Evolutionary conservation across 345 rosid genomes (phyloP).

Genomic region (Psidium friedrichsthalianum): DNA sequence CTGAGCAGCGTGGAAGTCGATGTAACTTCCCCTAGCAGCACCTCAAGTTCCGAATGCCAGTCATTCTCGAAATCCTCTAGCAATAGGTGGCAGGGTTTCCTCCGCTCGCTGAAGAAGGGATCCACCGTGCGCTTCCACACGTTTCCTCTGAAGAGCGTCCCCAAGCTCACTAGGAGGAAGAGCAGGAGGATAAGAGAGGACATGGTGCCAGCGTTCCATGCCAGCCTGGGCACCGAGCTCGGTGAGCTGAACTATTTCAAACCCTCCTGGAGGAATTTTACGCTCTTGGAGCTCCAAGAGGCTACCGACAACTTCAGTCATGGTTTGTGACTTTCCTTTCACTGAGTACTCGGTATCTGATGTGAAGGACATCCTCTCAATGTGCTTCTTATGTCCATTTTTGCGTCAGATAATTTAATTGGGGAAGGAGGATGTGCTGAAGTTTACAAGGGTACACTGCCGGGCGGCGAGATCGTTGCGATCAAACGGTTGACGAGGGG

Average conservation of each 20-base stretch:
- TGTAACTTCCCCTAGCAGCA: slow-evolving; percentile 32
- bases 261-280: slow-evolving; percentile 67
- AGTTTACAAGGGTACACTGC: slow-evolving; percentile 69
- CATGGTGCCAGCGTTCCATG: slow-evolving; percentile 25
- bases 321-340: slow-evolving; percentile 24
- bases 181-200: slow-evolving; percentile 49
- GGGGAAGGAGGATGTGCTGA: slow-evolving; percentile 93
- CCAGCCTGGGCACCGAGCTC: slow-evolving; percentile 50
- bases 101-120: slow-evolving; percentile 51
- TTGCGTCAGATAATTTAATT: slow-evolving; percentile 54
- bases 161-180: slow-evolving; percentile 60
- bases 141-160: slow-evolving; percentile 28
- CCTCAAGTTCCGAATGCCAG: slow-evolving; percentile 39
- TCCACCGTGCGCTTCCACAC: slow-evolving; percentile 35
- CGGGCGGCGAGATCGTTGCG: slow-evolving; percentile 53
- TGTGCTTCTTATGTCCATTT: not conserved
- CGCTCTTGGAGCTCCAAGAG: slow-evolving; percentile 49
- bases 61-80: not conserved
- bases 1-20: slow-evolving; percentile 9
- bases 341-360: not conserved
- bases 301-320: slow-evolving; percentile 65
- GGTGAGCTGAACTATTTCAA: slow-evolving; percentile 38
- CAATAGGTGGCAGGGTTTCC: slow-evolving; percentile 41
- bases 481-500: slow-evolving; percentile 72
- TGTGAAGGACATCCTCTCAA: not conserved